phyloP scores from a whole-genome alignment of 1,284 basidiomycete genomes.

The Trichosporon sp. region DNA sequence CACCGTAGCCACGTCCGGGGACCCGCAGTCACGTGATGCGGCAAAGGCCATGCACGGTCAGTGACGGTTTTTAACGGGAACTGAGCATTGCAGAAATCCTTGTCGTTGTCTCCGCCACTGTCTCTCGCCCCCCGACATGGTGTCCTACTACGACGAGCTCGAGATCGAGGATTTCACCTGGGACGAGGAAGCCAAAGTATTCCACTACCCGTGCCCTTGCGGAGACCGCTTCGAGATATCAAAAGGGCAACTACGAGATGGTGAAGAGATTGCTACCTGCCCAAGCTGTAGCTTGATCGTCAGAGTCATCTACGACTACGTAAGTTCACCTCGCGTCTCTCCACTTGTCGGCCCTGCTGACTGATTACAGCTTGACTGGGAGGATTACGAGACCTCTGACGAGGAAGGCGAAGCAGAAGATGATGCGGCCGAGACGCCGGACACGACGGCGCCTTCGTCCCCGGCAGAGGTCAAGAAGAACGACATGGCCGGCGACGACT shows the following conservation, averaged over 20 bases:
- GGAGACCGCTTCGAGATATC: slow-evolving; percentile 98
- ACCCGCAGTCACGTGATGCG: not conserved
- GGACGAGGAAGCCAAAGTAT: slow-evolving; percentile 75
- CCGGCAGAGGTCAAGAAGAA: not conserved
- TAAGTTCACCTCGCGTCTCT: slow-evolving; percentile 51
- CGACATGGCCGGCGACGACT: too few species aligned
- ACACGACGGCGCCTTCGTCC: slow-evolving; percentile 7
- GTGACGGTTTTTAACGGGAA: not conserved
- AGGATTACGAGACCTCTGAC: slow-evolving; percentile 47
- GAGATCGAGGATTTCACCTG: slow-evolving; percentile 95
- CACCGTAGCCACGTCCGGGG: not conserved
- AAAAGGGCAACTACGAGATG: slow-evolving; percentile 74
- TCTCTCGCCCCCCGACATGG: slow-evolving; percentile 22
- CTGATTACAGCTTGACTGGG: slow-evolving; percentile 44
- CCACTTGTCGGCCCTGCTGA: not conserved
- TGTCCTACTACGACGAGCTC: slow-evolving; percentile 52
- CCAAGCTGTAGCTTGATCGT: slow-evolving; percentile 94
- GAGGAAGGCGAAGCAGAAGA: slow-evolving; percentile 27
- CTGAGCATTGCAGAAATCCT: not conserved
- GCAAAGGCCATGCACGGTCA: not conserved
- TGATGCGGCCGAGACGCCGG: slow-evolving; percentile 8
- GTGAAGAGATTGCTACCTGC: slow-evolving; percentile 94
- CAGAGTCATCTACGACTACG: slow-evolving; percentile 89
- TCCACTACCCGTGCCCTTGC: slow-evolving; percentile 96
- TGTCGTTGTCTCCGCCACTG: not conserved